These are phyloP conservation scores for Claviceps pusilla DNA, from an alignment of 2,329 filamentous ascomycete species.

Conservation along the genomic window DNA sequence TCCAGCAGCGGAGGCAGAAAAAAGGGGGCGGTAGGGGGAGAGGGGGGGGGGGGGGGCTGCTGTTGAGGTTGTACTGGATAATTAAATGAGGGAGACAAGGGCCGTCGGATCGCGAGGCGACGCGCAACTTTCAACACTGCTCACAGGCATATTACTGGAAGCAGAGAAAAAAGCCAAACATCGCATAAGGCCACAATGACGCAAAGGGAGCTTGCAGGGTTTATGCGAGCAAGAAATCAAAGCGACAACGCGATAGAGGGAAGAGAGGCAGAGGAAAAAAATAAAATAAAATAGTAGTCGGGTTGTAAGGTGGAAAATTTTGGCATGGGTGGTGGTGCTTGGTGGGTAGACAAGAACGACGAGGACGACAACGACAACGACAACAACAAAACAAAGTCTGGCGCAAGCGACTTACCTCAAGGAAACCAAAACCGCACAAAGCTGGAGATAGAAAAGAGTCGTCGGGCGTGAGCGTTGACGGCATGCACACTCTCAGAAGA, in stretches of 20 bases:
- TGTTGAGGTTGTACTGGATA: not conserved
- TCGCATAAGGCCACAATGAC: not conserved
- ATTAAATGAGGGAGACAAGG: not conserved
- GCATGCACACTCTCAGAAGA: not conserved
- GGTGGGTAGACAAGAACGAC: not conserved
- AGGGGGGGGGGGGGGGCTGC: no score
- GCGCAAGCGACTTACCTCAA: slow-evolving; percentile 7
- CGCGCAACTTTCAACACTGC: not conserved
- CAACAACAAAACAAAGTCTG: slow-evolving; percentile 2
- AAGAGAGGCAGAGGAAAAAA: not conserved
- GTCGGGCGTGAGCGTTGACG: not conserved
- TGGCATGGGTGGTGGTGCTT: slow-evolving; percentile 1
- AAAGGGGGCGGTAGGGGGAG: not conserved
- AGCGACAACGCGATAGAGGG: not conserved
- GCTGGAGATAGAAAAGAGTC: not conserved
- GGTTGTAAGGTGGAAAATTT: slow-evolving; percentile 1
- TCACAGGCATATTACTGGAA: not conserved
- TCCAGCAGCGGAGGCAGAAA: not conserved
- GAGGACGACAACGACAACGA: not conserved
- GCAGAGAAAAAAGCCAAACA: not conserved
- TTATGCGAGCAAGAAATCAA: not conserved
- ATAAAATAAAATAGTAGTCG: not conserved
- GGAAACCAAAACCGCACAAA: not conserved
- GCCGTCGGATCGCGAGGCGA: not conserved
- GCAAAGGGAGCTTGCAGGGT: not conserved